Base-by-base conservation (phyloP, 2,329 filamentous ascomycete genomes). In the Ascocoryne sarcoides region DNA sequence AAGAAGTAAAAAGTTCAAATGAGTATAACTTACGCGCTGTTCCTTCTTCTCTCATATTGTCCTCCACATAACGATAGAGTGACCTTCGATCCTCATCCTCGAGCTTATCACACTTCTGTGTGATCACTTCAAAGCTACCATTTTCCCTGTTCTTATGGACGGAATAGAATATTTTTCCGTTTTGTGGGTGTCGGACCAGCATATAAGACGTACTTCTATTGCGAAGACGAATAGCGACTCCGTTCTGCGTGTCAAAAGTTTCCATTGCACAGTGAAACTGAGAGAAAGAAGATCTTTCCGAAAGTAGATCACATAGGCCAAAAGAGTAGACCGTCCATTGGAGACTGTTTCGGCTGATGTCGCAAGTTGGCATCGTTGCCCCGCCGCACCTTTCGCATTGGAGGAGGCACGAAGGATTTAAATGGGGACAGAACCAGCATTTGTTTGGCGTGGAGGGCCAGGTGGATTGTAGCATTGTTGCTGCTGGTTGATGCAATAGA, bases 241-340 rank as follows among this genome's bases (percentile, higher is more conserved):
- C 16, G 12, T 14, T 10, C 10, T 37, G 17, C 10, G 7, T 28
- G 5, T 26, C 9, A 23, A 37, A 5, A 16, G 3, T 4, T 37
- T 3, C 7, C 19, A 37, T 26, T 8, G 19, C 19, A 10, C 4
- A 4, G 14, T 14, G 5, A 20, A 37, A 28, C 16, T 14, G 19
- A 20, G 19, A 26, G 19, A 14, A 14, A 28, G 19, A 7, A 5
- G 3, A 8, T 23, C 19, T 21, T 16, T 29, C 35, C n/a, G 8
- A 26, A 20, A 18, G 7, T 16, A 28, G 10, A 28, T 12, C 35
- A n/a, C 15, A 10, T 5, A 14, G 9, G 19, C 35, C 19, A 37
- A 37, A 37, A 3, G 35, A 37, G 21, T 26, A 37, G 19, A 37
- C 28, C 10, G 4, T 39, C 37, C 37, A 32, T 39, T 32, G n/a